phyloP scores from a whole-genome alignment of 352 stramenopile species.

The Phytophthora foliorum region DNA sequence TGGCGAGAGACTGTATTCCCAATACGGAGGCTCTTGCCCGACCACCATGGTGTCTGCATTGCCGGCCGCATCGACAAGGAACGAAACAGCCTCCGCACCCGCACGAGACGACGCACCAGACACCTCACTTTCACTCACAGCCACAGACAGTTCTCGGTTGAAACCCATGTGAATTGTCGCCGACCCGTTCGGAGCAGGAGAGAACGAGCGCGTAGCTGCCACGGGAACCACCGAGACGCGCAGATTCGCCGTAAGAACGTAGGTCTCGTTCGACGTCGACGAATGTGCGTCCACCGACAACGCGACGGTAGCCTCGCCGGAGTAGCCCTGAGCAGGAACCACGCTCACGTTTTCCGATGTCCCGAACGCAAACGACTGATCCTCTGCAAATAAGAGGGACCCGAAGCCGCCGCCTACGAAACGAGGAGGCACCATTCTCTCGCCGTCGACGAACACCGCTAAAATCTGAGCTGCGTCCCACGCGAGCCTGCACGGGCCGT shows the following conservation, averaged over 20 bases:
- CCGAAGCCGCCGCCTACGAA: slow-evolving; percentile 6
- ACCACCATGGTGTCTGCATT: slow-evolving; percentile 2
- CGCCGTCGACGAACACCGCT: slow-evolving; percentile 26
- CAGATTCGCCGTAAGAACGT: slow-evolving; percentile 14
- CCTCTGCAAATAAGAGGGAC: slow-evolving; percentile 15
- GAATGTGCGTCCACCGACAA: slow-evolving; percentile 22
- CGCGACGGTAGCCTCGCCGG: slow-evolving; percentile 10
- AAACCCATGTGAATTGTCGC: slow-evolving; percentile 22
- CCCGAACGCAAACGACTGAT: slow-evolving; percentile 13
- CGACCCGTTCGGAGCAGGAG: slow-evolving; percentile 15
- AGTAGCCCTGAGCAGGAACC: slow-evolving; percentile 8
- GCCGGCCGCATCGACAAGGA: slow-evolving; percentile 2
- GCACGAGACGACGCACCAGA: neutral
- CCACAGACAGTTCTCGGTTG: slow-evolving; percentile 29
- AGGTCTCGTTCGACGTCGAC: neutral
- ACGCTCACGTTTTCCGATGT: neutral
- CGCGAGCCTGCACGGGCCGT: slow-evolving; percentile 12
- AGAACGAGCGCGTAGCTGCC: slow-evolving; percentile 16
- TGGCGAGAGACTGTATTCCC: slow-evolving; percentile 1
- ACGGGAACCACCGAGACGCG: slow-evolving; percentile 27
- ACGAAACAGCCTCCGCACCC: slow-evolving; percentile 7
- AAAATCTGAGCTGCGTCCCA: slow-evolving; percentile 8
- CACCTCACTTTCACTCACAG: slow-evolving; percentile 11
- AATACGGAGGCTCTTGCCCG: slow-evolving; percentile 13
- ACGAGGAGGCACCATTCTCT: neutral